Evolutionary conservation across 192 early-diverging fungal genomes (phyloP).

Genomic region (Coemansia sp.): DNA sequence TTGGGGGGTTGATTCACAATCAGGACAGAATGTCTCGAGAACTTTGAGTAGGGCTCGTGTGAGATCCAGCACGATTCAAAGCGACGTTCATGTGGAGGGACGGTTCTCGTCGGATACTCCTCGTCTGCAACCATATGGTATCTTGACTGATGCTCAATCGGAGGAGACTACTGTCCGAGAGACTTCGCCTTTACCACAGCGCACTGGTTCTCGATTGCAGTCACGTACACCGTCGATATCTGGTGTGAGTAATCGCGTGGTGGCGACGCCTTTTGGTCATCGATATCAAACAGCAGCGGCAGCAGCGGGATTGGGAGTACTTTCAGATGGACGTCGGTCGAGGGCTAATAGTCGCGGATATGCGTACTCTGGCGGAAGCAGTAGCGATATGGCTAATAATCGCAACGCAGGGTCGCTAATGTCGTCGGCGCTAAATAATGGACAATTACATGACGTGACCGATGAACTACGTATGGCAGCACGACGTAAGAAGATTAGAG

Average conservation of each 20-base stretch:
- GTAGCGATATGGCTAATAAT: not conserved
- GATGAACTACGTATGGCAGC: constrained; percentile 50
- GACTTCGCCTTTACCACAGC: too few relatives aligned
- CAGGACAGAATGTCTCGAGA: not conserved
- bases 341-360: too few relatives aligned
- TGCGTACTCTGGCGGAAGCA: not conserved
- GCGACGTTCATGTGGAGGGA: constrained; percentile 38
- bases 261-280: constrained; percentile 11
- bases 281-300: constrained; percentile 4
- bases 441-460: constrained; percentile 11
- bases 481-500: constrained; percentile 35
- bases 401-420: constrained; percentile 31
- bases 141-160: too few relatives aligned
- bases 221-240: constrained; percentile 25
- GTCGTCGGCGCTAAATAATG: constrained; percentile 28
- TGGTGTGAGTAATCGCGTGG: not conserved
- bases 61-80: constrained; percentile 34
- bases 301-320: constrained; percentile 1
- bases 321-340: constrained; percentile 7
- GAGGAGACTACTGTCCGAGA: too few relatives aligned
- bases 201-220: constrained; percentile 4
- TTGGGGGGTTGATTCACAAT: not conserved
- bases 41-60: constrained; percentile 10
- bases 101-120: constrained; percentile 25
- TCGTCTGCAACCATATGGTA: not conserved